Percentiles rank a stretch among this genome's conserved stretches.
Evolutionary conservation across 2,329 filamentous ascomycete genomes (phyloP).

Genomic region (Fusarium aywerte): DNA sequence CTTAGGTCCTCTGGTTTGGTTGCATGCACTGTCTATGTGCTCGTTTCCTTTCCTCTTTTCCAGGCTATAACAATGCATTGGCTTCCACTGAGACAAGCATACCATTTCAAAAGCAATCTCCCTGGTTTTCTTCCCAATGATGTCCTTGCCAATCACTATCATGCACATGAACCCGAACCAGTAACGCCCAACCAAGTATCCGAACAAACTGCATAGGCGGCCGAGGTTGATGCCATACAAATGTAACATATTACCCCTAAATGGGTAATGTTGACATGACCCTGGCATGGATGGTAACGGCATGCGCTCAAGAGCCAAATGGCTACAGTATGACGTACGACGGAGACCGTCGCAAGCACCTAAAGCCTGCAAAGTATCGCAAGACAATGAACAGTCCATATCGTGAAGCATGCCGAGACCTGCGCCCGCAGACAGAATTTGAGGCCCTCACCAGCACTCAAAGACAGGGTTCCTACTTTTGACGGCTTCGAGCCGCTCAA

Average conservation of each 20-base stretch:
- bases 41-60: constrained; percentile 17
- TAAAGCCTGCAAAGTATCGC: not conserved
- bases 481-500: constrained; percentile 93
- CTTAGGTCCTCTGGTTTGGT: constrained; percentile 19
- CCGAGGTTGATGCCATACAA: constrained; percentile 7
- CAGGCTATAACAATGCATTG: constrained; percentile 1
- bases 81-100: not conserved
- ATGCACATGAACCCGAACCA: constrained; percentile 37
- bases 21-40: not conserved
- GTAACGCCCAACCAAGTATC: constrained; percentile 18
- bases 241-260: constrained; percentile 19
- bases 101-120: not conserved
- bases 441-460: constrained; percentile 81
- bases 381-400: not conserved
- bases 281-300: constrained; percentile 10
- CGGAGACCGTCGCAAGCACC: constrained; percentile 2
- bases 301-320: constrained; percentile 4
- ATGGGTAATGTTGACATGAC: constrained; percentile 15
- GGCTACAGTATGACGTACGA: constrained; percentile 9
- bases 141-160: constrained; percentile 8
- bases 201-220: constrained; percentile 11
- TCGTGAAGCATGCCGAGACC: not conserved
- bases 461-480: constrained; percentile 97
- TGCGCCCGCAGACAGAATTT: not conserved
- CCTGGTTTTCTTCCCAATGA: constrained; percentile 1